phyloP scores from a whole-genome alignment of 2,329 filamentous ascomycete species.

The Xylariaceae sp. region DNA sequence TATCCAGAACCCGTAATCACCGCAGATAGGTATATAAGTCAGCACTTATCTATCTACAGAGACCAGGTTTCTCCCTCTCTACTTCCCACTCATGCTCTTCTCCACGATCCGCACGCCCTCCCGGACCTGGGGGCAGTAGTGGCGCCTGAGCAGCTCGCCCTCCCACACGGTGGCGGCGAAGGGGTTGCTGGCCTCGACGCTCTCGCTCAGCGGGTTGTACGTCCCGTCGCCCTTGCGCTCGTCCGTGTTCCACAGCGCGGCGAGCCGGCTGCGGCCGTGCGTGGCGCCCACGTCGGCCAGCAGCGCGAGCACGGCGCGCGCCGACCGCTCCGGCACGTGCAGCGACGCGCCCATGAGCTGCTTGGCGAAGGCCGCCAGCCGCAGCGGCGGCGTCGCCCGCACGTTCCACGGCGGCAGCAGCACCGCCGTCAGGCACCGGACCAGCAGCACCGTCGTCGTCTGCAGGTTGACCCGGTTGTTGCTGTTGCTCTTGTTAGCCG shows the following conservation, averaged over 20 bases:
- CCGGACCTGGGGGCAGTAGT: conserved; percentile 81
- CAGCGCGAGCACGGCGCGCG: conserved; percentile 70
- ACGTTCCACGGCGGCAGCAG: conserved; percentile 70
- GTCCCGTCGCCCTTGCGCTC: conserved; percentile 86
- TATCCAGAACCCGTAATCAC: too few relatives aligned
- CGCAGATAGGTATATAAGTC: too few relatives aligned
- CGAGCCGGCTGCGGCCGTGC: conserved; percentile 70
- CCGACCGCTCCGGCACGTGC: conserved; percentile 85
- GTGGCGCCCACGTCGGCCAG: conserved; percentile 71
- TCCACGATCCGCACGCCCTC: conserved; percentile 65
- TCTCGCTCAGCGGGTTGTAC: conserved; percentile 65
- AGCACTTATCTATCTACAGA: too few relatives aligned
- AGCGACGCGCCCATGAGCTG: conserved; percentile 75
- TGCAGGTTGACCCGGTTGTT: conserved; percentile 80
- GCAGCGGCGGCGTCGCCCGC: conserved; percentile 68
- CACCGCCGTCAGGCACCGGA: conserved; percentile 76
- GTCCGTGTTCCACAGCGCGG: conserved; percentile 87
- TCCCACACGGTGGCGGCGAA: conserved; percentile 92
- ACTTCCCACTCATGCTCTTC: conserved; percentile 45
- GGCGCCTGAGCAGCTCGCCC: conserved; percentile 73
- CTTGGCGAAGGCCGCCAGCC: conserved; percentile 89
- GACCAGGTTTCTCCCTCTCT: too few relatives aligned
- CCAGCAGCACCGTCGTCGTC: conserved; percentile 85
- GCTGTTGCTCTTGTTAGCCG: conserved; percentile 34
- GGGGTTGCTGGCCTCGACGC: conserved; percentile 80